Percentiles rank a stretch among this genome's conserved stretches.
These are phyloP conservation scores for Pichia membranifaciens DNA, from an alignment of 805 yeast species.

Conservation along the genomic window DNA sequence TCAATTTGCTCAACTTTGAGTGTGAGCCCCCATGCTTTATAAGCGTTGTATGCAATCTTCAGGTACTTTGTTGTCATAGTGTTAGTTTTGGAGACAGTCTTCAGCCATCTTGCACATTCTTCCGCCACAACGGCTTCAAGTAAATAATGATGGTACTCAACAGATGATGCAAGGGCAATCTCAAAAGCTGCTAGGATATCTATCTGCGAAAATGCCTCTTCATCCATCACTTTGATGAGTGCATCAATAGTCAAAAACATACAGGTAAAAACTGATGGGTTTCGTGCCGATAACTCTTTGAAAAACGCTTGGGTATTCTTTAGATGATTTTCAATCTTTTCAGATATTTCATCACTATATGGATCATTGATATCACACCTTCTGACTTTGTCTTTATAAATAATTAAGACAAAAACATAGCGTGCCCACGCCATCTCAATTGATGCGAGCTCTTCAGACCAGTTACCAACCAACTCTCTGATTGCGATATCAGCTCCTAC, in stretches of 20 bases:
- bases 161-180: conserved; percentile 38
- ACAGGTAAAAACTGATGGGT: conserved; percentile 36
- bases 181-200: conserved; percentile 40
- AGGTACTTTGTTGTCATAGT: conserved; percentile 34
- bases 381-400: conserved; percentile 10
- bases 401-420: conserved; percentile 13
- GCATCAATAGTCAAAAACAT: conserved; percentile 35
- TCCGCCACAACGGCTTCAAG: conserved; percentile 38
- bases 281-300: conserved; percentile 31
- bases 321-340: conserved; percentile 15
- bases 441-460: conserved; percentile 1
- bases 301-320: conserved; percentile 23
- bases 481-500: conserved; percentile 8
- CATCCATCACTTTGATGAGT: conserved; percentile 21
- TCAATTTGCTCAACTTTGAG: conserved; percentile 24
- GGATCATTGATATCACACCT: conserved; percentile 8
- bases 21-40: conserved; percentile 28
- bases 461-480: conserved; percentile 4
- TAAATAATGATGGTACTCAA: conserved; percentile 26
- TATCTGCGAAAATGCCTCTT: conserved; percentile 25
- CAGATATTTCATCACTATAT: conserved; percentile 18
- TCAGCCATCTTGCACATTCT: conserved; percentile 39
- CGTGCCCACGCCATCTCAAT: conserved; percentile 12
- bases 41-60: conserved; percentile 33
- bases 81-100: conserved; percentile 20